These are phyloP conservation scores for Cercophora newfieldiana DNA, from an alignment of 495 filamentous ascomycete genomes.

Conservation along the genomic window DNA sequence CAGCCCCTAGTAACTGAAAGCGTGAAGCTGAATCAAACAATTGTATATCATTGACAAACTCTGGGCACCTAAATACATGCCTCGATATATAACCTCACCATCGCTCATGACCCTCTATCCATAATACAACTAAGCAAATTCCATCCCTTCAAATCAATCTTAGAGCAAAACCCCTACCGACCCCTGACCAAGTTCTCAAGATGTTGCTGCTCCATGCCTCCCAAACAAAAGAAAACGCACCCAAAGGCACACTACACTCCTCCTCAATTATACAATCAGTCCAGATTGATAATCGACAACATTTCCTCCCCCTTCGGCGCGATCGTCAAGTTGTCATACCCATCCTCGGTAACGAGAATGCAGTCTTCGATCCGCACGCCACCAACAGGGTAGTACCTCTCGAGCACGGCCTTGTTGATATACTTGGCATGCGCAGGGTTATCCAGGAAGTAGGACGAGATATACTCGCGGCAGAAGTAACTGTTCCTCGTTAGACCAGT, in stretches of 20 bases:
- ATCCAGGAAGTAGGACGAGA: constrained; percentile 62
- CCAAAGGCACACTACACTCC: not conserved
- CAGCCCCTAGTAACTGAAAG: too few species aligned
- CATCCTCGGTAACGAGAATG: constrained; percentile 74
- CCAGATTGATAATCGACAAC: constrained; percentile 33
- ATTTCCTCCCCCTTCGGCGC: constrained; percentile 73
- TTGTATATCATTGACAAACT: too few species aligned
- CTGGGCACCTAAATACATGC: not conserved
- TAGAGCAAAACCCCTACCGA: too few species aligned
- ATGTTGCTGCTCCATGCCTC: too few species aligned
- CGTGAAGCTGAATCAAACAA: too few species aligned
- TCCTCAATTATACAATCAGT: not conserved
- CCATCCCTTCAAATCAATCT: not conserved
- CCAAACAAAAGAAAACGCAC: not conserved
- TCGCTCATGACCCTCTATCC: not conserved
- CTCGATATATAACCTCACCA: not conserved
- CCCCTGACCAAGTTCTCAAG: too few species aligned
- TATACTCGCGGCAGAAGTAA: constrained; percentile 66
- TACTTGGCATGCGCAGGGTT: constrained; percentile 62
- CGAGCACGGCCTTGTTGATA: constrained; percentile 72
- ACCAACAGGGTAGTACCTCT: constrained; percentile 73
- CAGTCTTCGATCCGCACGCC: constrained; percentile 93
- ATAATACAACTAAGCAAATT: not conserved
- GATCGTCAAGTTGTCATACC: constrained; percentile 80
- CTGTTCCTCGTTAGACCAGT: constrained; percentile 26